Evolutionary conservation across 2,329 filamentous ascomycete species (phyloP).

Genomic region (Aspergillus latus): DNA sequence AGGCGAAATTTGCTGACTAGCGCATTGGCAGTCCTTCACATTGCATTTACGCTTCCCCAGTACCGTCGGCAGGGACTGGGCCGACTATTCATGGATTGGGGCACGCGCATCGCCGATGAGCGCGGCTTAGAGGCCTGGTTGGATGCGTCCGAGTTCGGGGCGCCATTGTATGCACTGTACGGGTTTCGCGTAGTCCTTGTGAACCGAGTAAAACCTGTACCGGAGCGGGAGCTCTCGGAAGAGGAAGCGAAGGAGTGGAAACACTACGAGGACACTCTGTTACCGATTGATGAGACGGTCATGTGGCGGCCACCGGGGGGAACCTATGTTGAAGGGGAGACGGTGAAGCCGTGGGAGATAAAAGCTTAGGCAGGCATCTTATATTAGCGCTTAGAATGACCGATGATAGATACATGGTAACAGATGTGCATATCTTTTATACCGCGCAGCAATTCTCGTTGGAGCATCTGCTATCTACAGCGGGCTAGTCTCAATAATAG

Average conservation of each 20-base stretch:
- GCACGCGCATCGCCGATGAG: neutral
- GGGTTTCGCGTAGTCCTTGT: neutral
- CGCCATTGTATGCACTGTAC: neutral
- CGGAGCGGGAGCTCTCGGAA: neutral
- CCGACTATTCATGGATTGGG: neutral
- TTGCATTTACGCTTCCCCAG: neutral
- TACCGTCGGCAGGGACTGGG: neutral
- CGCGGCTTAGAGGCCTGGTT: neutral
- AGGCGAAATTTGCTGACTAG: neutral
- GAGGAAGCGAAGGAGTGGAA: neutral
- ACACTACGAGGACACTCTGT: neutral
- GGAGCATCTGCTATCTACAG: too few relatives aligned
- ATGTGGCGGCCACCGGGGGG: neutral
- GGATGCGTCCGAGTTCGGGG: neutral
- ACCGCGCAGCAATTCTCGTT: too few relatives aligned
- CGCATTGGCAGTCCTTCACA: neutral
- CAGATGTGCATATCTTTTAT: too few relatives aligned
- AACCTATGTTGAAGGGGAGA: neutral
- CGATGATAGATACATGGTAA: neutral
- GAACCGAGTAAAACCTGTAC: neutral
- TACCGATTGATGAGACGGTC: neutral
- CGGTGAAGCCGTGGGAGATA: neutral
- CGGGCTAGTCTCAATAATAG: conserved; percentile 11
- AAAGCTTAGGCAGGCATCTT: neutral
- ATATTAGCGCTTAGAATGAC: neutral